Base-by-base conservation (phyloP, 192 early-diverging fungal genomes). In the Coemansia furcata region DNA sequence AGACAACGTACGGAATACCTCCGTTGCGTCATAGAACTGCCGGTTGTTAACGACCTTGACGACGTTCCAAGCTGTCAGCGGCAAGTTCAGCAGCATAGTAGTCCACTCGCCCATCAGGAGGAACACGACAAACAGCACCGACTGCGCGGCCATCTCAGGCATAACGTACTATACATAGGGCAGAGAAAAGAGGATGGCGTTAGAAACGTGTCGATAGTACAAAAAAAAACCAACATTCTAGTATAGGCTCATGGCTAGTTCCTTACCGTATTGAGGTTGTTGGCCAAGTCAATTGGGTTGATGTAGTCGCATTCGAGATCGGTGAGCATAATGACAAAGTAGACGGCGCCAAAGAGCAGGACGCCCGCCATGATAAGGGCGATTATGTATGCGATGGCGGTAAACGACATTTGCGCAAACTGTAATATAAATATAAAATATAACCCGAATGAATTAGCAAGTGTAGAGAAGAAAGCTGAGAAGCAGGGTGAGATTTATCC, bases 241-340 rank as follows among this genome's bases (percentile, higher is more conserved):
- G 38, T 58, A 35, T 42, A n/a, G 19, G 37, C 23, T 23, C 38
- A 30, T 55, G 14, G 32, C 6, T 8, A 62, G 55, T 7, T 85
- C 33, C 69, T 67, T 77, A 93, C 94, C 84, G 90, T 92, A 78
- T 99, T 99, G 73, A 99, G 86, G 68, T 91, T 95, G 81, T 92
- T 93, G 84, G 94, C 97, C 52, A 99, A 88, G 76, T 99, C 97
- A 69, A 99, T 99, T 12, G 97, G 97, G 79, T 99, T 99, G 85
- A 99, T 96, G 85, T 99, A 99, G 72, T 99, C 97, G 84, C 92
- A 94, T 86, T 99, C 92, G 63, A 96, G 80, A 75, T 91, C 90
- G 12, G 89, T 90, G 62, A 92, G 89, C 88, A 90, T 89, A 73
- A 90, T 90, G 61, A 92, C 80, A 84, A 97, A 97, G 77, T 95